A percentile compares a stretch with the other conserved stretches of the same genome.
These are phyloP conservation scores for Ogataea naganishii DNA, from an alignment of 805 yeast genomes.

Conservation along the genomic window DNA sequence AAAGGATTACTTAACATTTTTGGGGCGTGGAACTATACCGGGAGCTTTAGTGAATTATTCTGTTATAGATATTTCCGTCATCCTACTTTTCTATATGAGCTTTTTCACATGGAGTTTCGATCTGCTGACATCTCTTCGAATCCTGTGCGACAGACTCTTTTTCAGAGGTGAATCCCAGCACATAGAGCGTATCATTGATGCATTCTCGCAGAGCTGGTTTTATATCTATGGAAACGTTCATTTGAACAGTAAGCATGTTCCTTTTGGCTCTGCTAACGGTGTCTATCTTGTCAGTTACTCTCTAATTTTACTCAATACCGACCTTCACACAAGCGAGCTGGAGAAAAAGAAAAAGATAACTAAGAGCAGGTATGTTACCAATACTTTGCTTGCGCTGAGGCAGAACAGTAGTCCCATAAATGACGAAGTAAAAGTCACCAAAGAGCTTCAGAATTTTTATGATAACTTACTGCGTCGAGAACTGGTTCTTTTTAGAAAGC, in stretches of 20 bases:
- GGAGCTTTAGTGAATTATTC: constrained; percentile 7
- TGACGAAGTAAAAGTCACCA: constrained; percentile 24
- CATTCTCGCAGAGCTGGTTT: constrained; percentile 59
- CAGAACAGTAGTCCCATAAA: constrained; percentile 16
- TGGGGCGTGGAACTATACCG: constrained; percentile 15
- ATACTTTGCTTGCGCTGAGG: constrained; percentile 39
- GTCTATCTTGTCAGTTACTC: constrained; percentile 69
- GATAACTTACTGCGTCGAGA: constrained; percentile 32
- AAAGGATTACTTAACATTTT: constrained; percentile 15
- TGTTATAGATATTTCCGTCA: constrained; percentile 26
- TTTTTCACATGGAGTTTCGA: constrained; percentile 37
- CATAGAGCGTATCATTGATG: constrained; percentile 63
- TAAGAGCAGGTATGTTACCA: constrained; percentile 34
- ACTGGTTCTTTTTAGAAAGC: too few relatives aligned
- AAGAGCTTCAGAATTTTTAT: constrained; percentile 31
- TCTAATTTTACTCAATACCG: constrained; percentile 66
- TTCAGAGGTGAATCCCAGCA: constrained; percentile 79
- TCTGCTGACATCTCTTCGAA: constrained; percentile 47
- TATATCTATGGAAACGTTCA: constrained; percentile 36
- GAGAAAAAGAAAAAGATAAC: constrained; percentile 30
- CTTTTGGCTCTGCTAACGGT: constrained; percentile 41
- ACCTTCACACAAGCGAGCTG: constrained; percentile 50
- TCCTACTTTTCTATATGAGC: constrained; percentile 37
- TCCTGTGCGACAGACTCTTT: constrained; percentile 57
- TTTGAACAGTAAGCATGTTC: constrained; percentile 5